phyloP scores from a whole-genome alignment of 352 stramenopile genomes.

The Phytophthora idaei region DNA sequence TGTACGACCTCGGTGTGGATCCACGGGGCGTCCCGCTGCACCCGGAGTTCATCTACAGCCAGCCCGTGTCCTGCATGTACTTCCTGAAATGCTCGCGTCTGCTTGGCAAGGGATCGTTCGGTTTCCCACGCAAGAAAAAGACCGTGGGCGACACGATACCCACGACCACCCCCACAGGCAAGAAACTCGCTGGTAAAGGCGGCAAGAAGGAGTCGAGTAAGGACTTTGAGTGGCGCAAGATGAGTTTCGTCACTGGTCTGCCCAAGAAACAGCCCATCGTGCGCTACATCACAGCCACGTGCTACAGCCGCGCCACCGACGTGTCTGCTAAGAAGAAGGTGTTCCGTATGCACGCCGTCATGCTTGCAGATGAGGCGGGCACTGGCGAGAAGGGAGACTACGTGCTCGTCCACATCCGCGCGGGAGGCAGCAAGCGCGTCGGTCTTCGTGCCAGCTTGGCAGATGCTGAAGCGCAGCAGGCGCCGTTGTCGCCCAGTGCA shows the following conservation, averaged over 20 bases:
- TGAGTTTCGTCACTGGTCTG: slow-evolving; percentile 82
- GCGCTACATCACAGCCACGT: slow-evolving; percentile 80
- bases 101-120: slow-evolving; percentile 72
- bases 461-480: slow-evolving; percentile 27
- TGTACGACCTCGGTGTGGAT: slow-evolving; percentile 79
- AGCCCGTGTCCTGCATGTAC: slow-evolving; percentile 79
- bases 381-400: slow-evolving; percentile 56
- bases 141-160: slow-evolving; percentile 10
- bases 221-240: slow-evolving; percentile 84
- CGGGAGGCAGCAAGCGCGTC: slow-evolving; percentile 71
- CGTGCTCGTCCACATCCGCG: slow-evolving; percentile 78
- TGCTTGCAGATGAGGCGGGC: slow-evolving; percentile 60
- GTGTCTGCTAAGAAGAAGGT: slow-evolving; percentile 74
- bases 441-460: slow-evolving; percentile 51
- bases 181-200: slow-evolving; percentile 24
- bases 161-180: slow-evolving; percentile 20
- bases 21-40: slow-evolving; percentile 72
- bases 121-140: slow-evolving; percentile 73
- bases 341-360: slow-evolving; percentile 82
- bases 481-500: slow-evolving; percentile 23
- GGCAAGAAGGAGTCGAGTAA: slow-evolving; percentile 62
- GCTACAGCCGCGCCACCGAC: slow-evolving; percentile 66
- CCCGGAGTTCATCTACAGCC: slow-evolving; percentile 79
- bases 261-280: slow-evolving; percentile 78
- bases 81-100: slow-evolving; percentile 68